Evolutionary conservation across 1,139 yeast species (phyloP), one percentile per base, ranked within the genome.

Genomic region (Sporopachydermia cereana): DNA sequence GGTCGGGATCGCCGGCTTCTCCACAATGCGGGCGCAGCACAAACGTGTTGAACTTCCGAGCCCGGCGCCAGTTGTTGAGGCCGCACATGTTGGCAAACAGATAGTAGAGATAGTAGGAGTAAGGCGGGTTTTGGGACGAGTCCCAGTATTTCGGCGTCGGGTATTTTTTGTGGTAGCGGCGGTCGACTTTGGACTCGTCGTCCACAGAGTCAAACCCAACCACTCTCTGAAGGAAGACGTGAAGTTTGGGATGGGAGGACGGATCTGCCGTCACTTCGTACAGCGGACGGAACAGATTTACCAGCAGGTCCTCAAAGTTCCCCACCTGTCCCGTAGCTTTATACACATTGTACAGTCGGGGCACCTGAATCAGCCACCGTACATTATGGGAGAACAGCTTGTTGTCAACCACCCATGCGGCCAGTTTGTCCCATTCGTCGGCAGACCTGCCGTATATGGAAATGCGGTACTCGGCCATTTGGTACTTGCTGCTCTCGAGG

Each of bases 1-100:
- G 98, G 57, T 89, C 97, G 1, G 98, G 96, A 57, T 93, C 97
- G 46, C 99, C 99, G 3, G 98, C 99, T 64, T 93, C 99, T 52
- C 99, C 99, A 56, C 96, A 85, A 61, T 93, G 99, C 2, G 99
- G 99, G 57, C 98, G 76, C 54, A 93, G 69, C 18, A 86, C 94
- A 63, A 93, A 81, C 0, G 97, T 89, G 59, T 85, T 89, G 64
- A 76, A 84, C 0, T 84, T 82, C 46, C 88, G 71, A 50, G 68
- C 71, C 41, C 71, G 66, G 63, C 99, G 77, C 75, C 91, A 80
- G 51, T 80, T 77, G 60, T 93, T 93, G 62, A 93, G 72, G 3
- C 94, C 76, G 1, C 94, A 77, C 64, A 91, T 65, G 61, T 89
- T 89, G 41, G 96, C 82, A 60, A 76, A 91, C 50, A 91, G 62